These are phyloP conservation scores for Liriodendron chinense DNA, from an alignment of 164 flowering plant species.

Conservation along the genomic window DNA sequence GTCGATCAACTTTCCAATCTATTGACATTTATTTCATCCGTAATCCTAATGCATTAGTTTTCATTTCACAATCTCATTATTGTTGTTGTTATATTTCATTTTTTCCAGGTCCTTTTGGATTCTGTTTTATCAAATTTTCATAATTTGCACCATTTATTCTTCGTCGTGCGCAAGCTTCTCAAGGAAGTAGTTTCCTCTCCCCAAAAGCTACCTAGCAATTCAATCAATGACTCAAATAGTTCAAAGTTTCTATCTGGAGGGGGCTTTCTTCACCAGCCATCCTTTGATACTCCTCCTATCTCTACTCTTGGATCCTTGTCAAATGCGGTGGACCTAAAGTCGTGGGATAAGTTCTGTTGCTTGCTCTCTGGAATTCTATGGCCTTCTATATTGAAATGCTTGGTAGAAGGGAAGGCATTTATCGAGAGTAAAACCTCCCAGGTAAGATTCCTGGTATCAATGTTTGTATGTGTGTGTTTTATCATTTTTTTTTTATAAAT, in stretches of 20 bases:
- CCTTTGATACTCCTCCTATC: conserved; percentile 28
- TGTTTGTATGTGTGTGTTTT: no score
- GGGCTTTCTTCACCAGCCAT: conserved; percentile 75
- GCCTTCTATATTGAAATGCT: conserved; percentile 61
- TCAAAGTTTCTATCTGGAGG: conserved; percentile 58
- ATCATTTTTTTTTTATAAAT: no score
- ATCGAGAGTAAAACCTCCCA: conserved; percentile 55
- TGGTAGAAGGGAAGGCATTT: conserved; percentile 71
- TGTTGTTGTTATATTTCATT: conserved; percentile 4
- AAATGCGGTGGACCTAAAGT: conserved; percentile 26
- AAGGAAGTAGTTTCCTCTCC: conserved; percentile 47
- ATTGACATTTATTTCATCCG: neutral
- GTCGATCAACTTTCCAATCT: neutral
- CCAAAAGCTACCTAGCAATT: conserved; percentile 17
- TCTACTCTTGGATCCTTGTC: conserved; percentile 11
- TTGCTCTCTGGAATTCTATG: conserved; percentile 55
- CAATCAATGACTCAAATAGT: conserved; percentile 21
- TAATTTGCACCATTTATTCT: conserved; percentile 74
- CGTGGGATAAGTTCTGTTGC: conserved; percentile 46
- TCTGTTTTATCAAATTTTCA: conserved; percentile 54
- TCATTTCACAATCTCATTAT: conserved; percentile 1
- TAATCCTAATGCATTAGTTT: neutral
- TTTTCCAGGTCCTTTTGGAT: conserved; percentile 69
- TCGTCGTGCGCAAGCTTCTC: conserved; percentile 64
- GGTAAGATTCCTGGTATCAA: conserved; percentile 36